Evolutionary conservation across 1,284 basidiomycete genomes (phyloP), one percentile per base, ranked within the genome.

Genomic region (Apiotrichum porosum): DNA sequence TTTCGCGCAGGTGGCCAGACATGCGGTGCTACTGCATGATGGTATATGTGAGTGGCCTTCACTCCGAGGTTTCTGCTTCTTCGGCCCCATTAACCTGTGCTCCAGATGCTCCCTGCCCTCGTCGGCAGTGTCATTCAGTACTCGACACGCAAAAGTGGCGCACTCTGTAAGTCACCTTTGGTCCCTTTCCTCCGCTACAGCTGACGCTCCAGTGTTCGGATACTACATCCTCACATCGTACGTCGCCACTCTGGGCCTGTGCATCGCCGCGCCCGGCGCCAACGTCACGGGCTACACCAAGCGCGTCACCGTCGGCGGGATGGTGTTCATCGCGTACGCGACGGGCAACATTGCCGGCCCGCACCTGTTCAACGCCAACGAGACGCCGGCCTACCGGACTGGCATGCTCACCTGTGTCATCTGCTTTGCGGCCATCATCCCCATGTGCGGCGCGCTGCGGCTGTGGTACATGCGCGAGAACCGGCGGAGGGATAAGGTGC

Each of bases 211-310:
- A 55, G 47, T 66, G 30, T 63, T 61, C 38, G 62, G 62, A 1
- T 66, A 64, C 52, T 66, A 66, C 55, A 63, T 64, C 42, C 46
- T 66, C 17, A 54, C 50, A 4, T 59, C 61, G n/a, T 66, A 63
- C 44, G 62, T 66, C 40, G 62, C 57, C 8, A 43, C 61, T 14
- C 51, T 63, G 15, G 61, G 60, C 17, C 51, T 65, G 12, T 57
- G 52, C 24, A 63, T 66, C 35, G 61, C 57, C 13, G 58, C 60
- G 15, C 62, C 65, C 1, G 62, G 62, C 22, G 59, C 62, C 37
- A 66, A 66, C 37, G 45, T 62, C 17, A 51, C 58, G 0, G 62
- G 65, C 2, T 63, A 64, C 54, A 66, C 62, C 14, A 66, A 66
- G 38, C 47, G 57, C 37, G 54, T 65, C 13, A 56, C 57, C 9